Percentiles rank a stretch among this genome's conserved stretches.
These are phyloP conservation scores for Cryoendolithus antarcticus DNA, from an alignment of 2,329 filamentous ascomycete genomes.

Conservation along the genomic window DNA sequence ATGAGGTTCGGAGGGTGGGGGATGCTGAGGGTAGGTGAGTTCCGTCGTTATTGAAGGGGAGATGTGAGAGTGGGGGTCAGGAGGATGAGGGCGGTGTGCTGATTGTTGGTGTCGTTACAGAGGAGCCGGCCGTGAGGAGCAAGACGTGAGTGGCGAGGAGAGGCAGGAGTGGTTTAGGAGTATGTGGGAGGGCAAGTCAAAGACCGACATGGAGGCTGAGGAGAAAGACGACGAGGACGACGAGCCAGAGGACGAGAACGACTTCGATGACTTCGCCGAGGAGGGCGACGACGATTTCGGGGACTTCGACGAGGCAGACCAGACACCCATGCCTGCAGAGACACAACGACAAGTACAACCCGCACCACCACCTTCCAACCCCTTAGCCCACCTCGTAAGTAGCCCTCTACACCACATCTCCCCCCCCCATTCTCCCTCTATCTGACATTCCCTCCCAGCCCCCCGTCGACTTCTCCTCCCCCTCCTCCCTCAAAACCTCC, in stretches of 20 bases:
- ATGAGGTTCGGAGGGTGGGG: constrained; percentile 39
- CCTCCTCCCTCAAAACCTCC: constrained; percentile 47
- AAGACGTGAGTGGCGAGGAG: constrained; percentile 12
- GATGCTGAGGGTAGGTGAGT: constrained; percentile 44
- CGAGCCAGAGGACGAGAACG: constrained; percentile 36
- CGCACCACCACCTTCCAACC: constrained; percentile 22
- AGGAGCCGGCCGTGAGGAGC: background rate
- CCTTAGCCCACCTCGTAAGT: constrained; percentile 37
- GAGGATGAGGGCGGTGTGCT: background rate
- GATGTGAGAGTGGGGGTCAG: background rate
- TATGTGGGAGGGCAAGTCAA: constrained; percentile 16
- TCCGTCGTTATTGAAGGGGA: background rate
- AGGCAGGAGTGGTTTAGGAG: constrained; percentile 21
- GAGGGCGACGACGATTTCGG: constrained; percentile 40
- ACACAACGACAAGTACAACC: constrained; percentile 25
- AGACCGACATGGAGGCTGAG: constrained; percentile 26
- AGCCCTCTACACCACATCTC: constrained; percentile 3
- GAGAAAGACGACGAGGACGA: constrained; percentile 42
- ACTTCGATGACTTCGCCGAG: constrained; percentile 54
- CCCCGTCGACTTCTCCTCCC: constrained; percentile 21
- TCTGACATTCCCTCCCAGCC: constrained; percentile 22
- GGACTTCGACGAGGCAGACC: constrained; percentile 34
- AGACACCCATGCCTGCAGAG: constrained; percentile 29
- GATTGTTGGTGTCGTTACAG: background rate
- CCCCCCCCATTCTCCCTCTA: background rate